Conservation (phyloP, 2,329 filamentous ascomycete genomes). For the Camptophora hylomeconis region DNA sequence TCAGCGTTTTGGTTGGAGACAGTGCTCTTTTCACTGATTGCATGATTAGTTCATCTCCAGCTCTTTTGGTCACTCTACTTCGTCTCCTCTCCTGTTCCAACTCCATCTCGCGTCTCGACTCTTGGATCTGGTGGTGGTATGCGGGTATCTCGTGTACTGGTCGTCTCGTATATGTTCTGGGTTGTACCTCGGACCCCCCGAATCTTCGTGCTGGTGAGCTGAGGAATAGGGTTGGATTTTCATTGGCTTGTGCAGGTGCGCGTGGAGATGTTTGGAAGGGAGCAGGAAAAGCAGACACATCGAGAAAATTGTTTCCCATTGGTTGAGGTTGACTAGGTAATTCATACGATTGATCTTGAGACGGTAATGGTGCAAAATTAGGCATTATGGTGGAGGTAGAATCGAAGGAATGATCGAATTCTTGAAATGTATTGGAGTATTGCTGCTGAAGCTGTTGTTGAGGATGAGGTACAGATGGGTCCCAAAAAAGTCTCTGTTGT, state of each 20-base stretch:
- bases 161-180: constrained; percentile 5
- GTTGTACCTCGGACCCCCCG: constrained; percentile 21
- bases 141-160: constrained; percentile 24
- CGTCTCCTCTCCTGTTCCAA: constrained; percentile 19
- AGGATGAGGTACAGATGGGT: constrained; percentile 19
- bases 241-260: constrained; percentile 21
- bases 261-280: constrained; percentile 35
- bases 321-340: constrained; percentile 10
- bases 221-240: constrained; percentile 34
- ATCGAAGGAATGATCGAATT: constrained; percentile 12
- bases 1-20: constrained; percentile 12
- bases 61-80: constrained; percentile 19
- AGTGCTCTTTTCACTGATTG: constrained; percentile 14
- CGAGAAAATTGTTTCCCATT: constrained; percentile 8
- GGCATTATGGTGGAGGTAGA: constrained; percentile 15
- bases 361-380: constrained; percentile 6
- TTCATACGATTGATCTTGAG: constrained; percentile 15
- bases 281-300: constrained; percentile 27
- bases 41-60: constrained; percentile 20
- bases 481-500: constrained; percentile 40
- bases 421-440: constrained; percentile 13
- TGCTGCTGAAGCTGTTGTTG: constrained; percentile 11
- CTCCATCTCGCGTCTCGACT: constrained; percentile 28
- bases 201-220: constrained; percentile 36
- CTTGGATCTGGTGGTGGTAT: constrained; percentile 36